A percentile compares a stretch with the other conserved stretches of the same genome.
These are phyloP conservation scores for Arabidopsis suecica DNA, from an alignment of 345 rosid species.

Conservation along the genomic window DNA sequence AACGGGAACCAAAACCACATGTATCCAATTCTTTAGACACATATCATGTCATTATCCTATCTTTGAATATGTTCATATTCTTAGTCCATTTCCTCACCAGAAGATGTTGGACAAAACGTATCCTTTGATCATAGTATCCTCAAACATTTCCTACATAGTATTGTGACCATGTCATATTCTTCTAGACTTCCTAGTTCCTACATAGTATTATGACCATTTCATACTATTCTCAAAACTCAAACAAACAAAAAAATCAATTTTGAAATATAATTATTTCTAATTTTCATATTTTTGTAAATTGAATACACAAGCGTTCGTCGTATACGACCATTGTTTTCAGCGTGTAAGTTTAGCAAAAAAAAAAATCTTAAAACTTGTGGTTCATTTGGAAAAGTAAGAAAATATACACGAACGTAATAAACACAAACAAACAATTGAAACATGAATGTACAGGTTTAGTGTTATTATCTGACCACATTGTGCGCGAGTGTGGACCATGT, in stretches of 20 bases:
- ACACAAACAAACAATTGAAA: not conserved
- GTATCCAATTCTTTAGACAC: slow-evolving; percentile 27
- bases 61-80: slow-evolving; percentile 28
- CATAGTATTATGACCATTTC: not conserved
- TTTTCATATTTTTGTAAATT: not conserved
- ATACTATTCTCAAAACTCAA: not conserved
- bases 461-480: not conserved
- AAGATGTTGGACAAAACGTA: slow-evolving; percentile 6
- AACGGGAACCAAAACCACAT: slow-evolving; percentile 26
- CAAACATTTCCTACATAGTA: not conserved
- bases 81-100: slow-evolving; percentile 26
- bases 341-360: not conserved
- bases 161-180: slow-evolving; percentile 6
- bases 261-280: not conserved
- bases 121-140: not conserved
- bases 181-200: not conserved
- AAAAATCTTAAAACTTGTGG: not conserved
- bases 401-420: not conserved
- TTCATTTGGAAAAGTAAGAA: not conserved
- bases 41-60: slow-evolving; percentile 18
- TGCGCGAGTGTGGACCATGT: not conserved
- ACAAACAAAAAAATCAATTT: not conserved
- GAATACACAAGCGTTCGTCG: no score
- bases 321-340: not conserved
- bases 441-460: not conserved